Evolutionary conservation across 164 flowering plant genomes (phyloP).

Genomic region (Chimonanthus salicifolius): DNA sequence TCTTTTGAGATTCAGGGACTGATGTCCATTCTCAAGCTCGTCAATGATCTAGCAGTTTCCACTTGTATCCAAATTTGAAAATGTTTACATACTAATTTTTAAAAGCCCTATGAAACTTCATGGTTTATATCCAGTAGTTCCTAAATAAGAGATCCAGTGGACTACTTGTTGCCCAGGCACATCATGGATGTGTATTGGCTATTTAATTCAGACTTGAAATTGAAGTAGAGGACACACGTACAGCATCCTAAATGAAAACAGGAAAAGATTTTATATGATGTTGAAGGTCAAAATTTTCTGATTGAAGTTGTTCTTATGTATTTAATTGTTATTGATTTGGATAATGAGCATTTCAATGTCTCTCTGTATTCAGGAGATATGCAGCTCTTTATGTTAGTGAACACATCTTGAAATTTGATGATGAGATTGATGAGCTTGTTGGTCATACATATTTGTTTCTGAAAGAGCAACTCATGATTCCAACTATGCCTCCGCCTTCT

Average conservation of each 20-base stretch:
- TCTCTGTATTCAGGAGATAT: conserved; percentile 53
- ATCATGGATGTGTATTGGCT: background rate
- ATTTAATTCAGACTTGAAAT: background rate
- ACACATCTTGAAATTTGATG: conserved; percentile 40
- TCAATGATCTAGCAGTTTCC: too few relatives aligned
- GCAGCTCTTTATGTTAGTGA: conserved; percentile 56
- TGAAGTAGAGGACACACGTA: background rate
- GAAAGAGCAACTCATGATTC: conserved; percentile 72
- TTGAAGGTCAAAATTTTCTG: background rate
- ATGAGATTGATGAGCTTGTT: conserved; percentile 64
- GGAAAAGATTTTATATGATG: background rate
- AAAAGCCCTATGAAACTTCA: too few relatives aligned
- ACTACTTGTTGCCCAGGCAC: background rate
- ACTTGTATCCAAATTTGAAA: too few relatives aligned
- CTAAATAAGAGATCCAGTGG: too few relatives aligned
- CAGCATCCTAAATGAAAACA: background rate
- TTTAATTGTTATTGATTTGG: background rate
- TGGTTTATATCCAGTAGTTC: too few relatives aligned
- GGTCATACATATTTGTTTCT: conserved; percentile 73
- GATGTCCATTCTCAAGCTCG: too few relatives aligned
- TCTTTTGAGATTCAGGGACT: too few relatives aligned
- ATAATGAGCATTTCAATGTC: background rate
- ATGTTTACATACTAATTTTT: too few relatives aligned
- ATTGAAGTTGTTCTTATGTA: background rate
- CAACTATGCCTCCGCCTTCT: conserved; percentile 51